Conservation (phyloP, 768 basidiomycete genomes). For the Amanita pallidorosea region DNA sequence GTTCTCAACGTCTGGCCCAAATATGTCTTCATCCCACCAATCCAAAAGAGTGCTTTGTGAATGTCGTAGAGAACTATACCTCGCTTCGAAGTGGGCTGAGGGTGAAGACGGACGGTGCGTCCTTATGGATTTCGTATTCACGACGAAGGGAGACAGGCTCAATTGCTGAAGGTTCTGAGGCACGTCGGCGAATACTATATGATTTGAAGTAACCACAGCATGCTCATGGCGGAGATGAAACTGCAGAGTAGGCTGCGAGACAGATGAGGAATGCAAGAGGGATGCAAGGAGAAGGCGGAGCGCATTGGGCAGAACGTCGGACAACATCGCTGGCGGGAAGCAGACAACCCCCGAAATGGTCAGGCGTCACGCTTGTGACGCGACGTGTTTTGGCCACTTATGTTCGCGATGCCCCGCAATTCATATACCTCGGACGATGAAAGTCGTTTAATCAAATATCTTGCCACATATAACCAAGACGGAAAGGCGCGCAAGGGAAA, state of each 20-base stretch:
- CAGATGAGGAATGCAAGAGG: constrained; percentile 21
- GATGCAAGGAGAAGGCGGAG: constrained; percentile 19
- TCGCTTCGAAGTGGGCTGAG: constrained; percentile 17
- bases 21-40: constrained; percentile 53
- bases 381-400: background rate
- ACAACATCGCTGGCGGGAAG: constrained; percentile 4
- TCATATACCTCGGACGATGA: constrained; percentile 31
- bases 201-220: constrained; percentile 27
- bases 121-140: constrained; percentile 23
- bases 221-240: constrained; percentile 52
- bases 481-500: constrained; percentile 33
- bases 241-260: constrained; percentile 15
- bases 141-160: constrained; percentile 15
- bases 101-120: constrained; percentile 33
- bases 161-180: constrained; percentile 16
- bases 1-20: constrained; percentile 55
- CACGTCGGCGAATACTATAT: constrained; percentile 40
- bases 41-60: constrained; percentile 20
- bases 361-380: constrained; percentile 1
- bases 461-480: constrained; percentile 37
- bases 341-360: background rate
- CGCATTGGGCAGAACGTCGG: constrained; percentile 1
- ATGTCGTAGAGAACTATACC: constrained; percentile 21
- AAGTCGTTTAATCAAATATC: constrained; percentile 28
- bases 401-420: constrained; percentile 10